phyloP scores from a whole-genome alignment of 352 stramenopile species.

The Globisporangium perplexum region DNA sequence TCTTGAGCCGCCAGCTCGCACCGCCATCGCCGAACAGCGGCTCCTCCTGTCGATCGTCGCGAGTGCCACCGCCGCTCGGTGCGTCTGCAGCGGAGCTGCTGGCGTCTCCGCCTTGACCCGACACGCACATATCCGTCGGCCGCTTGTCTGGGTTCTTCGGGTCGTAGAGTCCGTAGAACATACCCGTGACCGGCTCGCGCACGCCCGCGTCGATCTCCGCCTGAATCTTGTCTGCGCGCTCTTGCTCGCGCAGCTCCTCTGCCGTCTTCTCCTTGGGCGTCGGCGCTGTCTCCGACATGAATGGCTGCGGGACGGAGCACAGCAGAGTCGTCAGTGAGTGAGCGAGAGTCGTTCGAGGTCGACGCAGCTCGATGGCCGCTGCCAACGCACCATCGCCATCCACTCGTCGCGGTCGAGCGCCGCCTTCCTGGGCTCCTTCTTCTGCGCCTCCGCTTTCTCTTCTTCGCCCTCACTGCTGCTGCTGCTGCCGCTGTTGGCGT shows the following conservation, averaged over 20 bases:
- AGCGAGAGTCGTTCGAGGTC: neutral
- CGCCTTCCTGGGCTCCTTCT: neutral
- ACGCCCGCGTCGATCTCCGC: slow-evolving; percentile 70
- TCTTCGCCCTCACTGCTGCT: slow-evolving; percentile 1
- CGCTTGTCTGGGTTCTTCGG: slow-evolving; percentile 61
- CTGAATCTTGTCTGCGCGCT: slow-evolving; percentile 56
- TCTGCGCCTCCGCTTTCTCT: neutral
- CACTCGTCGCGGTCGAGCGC: slow-evolving; percentile 61
- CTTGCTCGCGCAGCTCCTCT: slow-evolving; percentile 32
- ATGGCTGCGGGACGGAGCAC: slow-evolving; percentile 23
- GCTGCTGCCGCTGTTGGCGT: slow-evolving; percentile 14
- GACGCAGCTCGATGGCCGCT: neutral
- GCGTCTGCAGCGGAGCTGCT: neutral
- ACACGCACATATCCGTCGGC: slow-evolving; percentile 6
- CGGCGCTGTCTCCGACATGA: slow-evolving; percentile 24
- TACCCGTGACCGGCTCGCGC: slow-evolving; percentile 68
- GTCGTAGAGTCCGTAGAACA: slow-evolving; percentile 79
- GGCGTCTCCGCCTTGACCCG: slow-evolving; percentile 12
- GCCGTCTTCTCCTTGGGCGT: slow-evolving; percentile 29
- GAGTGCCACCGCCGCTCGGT: neutral
- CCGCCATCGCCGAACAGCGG: slow-evolving; percentile 63
- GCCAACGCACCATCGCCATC: slow-evolving; percentile 64
- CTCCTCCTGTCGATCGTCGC: slow-evolving; percentile 13
- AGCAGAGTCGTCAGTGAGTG: neutral
- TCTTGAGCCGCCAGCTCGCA: slow-evolving; percentile 79